Evolutionary conservation across 495 filamentous ascomycete species (phyloP).

Genomic region (Trichoderma virens): DNA sequence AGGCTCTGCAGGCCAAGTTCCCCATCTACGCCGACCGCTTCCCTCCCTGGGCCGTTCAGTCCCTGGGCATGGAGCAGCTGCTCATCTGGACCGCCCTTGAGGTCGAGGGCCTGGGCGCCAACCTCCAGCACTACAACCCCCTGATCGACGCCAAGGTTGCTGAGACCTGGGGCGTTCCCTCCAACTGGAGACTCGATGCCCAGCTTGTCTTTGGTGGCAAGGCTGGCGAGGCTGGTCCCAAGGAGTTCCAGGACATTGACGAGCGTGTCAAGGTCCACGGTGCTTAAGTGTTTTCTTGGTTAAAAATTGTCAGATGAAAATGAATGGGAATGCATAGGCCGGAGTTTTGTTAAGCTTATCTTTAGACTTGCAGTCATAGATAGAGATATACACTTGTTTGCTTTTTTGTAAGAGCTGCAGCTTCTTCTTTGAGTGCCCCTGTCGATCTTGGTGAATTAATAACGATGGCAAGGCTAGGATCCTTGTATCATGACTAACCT

Average conservation of each 20-base stretch:
- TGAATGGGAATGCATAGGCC: neutral
- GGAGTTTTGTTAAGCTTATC: neutral
- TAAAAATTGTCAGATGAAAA: neutral
- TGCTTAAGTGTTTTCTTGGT: constrained; percentile 13
- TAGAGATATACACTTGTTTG: neutral
- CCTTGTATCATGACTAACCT: no score
- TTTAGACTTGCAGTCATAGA: neutral
- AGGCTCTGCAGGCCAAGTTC: constrained; percentile 3
- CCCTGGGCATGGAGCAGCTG: constrained; percentile 60
- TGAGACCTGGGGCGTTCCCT: constrained; percentile 49
- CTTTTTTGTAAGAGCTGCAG: neutral
- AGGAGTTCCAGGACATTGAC: constrained; percentile 43
- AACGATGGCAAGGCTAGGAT: neutral
- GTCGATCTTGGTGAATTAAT: no score
- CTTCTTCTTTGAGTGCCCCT: neutral
- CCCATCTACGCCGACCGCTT: constrained; percentile 51
- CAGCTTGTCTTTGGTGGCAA: constrained; percentile 56
- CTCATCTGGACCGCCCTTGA: constrained; percentile 59
- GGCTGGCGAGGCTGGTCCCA: constrained; percentile 36
- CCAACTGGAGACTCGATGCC: constrained; percentile 51
- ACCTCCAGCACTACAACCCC: constrained; percentile 71
- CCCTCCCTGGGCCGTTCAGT: constrained; percentile 54
- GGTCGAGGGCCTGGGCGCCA: constrained; percentile 62
- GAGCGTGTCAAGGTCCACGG: constrained; percentile 35
- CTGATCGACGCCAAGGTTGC: constrained; percentile 51